Conservation (phyloP, 2,329 filamentous ascomycete species). For the Exophiala oligosperma region DNA sequence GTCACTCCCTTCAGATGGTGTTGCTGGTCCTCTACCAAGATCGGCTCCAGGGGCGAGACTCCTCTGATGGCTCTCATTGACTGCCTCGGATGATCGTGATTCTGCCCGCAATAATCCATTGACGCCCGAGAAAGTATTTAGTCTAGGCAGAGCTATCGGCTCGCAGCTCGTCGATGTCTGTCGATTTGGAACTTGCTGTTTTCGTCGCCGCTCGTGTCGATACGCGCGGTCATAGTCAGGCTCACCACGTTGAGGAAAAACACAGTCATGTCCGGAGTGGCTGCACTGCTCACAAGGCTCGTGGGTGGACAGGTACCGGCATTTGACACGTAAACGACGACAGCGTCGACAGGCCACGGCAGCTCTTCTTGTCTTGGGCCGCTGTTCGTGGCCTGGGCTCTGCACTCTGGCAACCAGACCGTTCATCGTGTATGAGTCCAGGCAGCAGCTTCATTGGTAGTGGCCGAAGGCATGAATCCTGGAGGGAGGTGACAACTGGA, state of each 20-base stretch:
- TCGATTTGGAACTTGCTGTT: background rate
- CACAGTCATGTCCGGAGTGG: slow-evolving; percentile 53
- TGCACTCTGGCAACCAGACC: too few species aligned
- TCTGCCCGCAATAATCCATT: too few species aligned
- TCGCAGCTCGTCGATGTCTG: too few species aligned
- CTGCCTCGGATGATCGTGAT: too few species aligned
- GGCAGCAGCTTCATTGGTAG: background rate
- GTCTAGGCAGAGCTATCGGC: too few species aligned
- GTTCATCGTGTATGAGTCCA: background rate
- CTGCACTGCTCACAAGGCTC: slow-evolving; percentile 55
- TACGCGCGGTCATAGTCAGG: slow-evolving; percentile 57
- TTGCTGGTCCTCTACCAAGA: too few species aligned
- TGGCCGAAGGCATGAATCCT: too few species aligned
- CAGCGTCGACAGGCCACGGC: slow-evolving; percentile 58
- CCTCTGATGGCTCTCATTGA: too few species aligned
- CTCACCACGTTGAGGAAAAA: slow-evolving; percentile 56
- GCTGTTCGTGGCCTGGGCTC: background rate
- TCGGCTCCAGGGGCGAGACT: too few species aligned
- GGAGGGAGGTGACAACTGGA: too few species aligned
- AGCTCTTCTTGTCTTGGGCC: slow-evolving; percentile 34
- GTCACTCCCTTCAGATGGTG: too few species aligned
- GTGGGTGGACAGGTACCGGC: slow-evolving; percentile 50
- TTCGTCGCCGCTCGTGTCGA: slow-evolving; percentile 52
- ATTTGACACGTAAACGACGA: slow-evolving; percentile 59
- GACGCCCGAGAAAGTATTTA: too few species aligned